Conservation (phyloP, 83 land plant genomes). For the Isoetes engelmannii region DNA sequence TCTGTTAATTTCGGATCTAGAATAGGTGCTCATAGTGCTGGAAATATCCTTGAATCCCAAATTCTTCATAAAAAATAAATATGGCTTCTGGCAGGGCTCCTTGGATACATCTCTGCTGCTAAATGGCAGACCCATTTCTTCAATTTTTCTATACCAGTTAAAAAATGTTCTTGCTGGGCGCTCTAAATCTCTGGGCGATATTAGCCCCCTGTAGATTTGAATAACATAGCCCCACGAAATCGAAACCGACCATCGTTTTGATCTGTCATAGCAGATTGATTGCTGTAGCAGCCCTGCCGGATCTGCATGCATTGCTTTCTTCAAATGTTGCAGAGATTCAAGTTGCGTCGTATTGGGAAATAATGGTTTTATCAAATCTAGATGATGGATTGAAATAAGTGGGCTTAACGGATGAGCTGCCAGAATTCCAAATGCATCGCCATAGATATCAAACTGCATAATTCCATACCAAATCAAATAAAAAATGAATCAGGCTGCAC, state of each 20-base stretch:
- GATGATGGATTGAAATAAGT: conserved; percentile 5
- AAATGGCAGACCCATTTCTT: conserved; percentile 3
- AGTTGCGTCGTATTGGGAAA: conserved; percentile 4
- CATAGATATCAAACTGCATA: conserved; percentile 11
- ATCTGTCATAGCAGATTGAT: conserved; percentile 10
- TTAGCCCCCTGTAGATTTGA: conserved; percentile 3
- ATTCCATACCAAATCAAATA: too few species aligned
- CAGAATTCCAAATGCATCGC: conserved; percentile 9
- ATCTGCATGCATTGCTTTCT: conserved; percentile 1
- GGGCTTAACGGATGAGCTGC: conserved; percentile 10
- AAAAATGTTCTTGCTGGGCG: conserved; percentile 4
- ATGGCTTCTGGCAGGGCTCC: conserved; percentile 4
- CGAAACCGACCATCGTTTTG: background rate
- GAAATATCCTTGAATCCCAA: too few species aligned
- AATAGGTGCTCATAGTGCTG: too few species aligned
- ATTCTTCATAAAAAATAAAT: conserved; percentile 6
- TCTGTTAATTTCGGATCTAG: too few species aligned
- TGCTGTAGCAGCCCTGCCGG: conserved; percentile 5
- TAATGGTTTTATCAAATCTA: conserved; percentile 3
- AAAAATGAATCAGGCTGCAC: too few species aligned
- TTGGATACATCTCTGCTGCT: background rate
- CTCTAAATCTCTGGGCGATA: conserved; percentile 7
- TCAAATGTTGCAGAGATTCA: background rate
- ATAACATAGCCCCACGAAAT: conserved; percentile 9
- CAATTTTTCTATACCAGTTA: conserved; percentile 3